These are phyloP conservation scores for Alnus rubra DNA, from an alignment of 306 rosid genomes.

Conservation along the genomic window DNA sequence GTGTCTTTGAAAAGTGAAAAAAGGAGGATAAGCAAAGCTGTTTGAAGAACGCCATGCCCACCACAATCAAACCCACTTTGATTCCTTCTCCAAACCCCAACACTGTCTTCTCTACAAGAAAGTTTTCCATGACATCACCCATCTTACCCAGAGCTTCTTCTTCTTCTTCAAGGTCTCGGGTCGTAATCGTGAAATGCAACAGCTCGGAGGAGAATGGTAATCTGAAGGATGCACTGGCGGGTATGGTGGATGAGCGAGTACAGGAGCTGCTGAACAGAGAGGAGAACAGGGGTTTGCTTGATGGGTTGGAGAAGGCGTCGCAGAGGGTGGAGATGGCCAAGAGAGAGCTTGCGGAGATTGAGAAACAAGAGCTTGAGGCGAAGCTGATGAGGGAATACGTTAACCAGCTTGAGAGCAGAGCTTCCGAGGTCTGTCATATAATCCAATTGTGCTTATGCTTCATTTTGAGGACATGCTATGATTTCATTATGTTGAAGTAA, in stretches of 20 bases:
- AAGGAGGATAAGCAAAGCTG: constrained; percentile 25
- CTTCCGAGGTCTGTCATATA: constrained; percentile 50
- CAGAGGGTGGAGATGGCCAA: constrained; percentile 66
- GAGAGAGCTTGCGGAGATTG: constrained; percentile 60
- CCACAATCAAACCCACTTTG: constrained; percentile 28
- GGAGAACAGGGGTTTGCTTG: constrained; percentile 68
- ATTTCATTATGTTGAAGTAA: neutral
- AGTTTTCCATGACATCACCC: constrained; percentile 14
- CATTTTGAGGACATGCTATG: neutral
- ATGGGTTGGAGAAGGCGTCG: constrained; percentile 75
- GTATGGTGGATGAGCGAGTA: constrained; percentile 53
- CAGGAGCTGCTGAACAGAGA: constrained; percentile 57
- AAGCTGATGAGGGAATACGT: constrained; percentile 56
- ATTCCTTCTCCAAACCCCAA: constrained; percentile 37
- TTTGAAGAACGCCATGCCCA: constrained; percentile 28
- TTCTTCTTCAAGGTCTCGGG: constrained; percentile 19
- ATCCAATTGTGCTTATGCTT: neutral
- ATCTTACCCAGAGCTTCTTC: constrained; percentile 20
- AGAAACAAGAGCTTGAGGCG: constrained; percentile 55
- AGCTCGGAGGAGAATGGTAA: constrained; percentile 22
- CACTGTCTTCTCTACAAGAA: constrained; percentile 15
- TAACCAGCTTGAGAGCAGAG: constrained; percentile 54
- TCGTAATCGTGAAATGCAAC: constrained; percentile 36
- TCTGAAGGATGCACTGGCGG: constrained; percentile 50
- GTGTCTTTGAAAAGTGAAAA: neutral